A percentile compares a stretch with the other conserved stretches of the same genome.
These are phyloP conservation scores for Triticum aestivum DNA, from an alignment of 176 grass and related monocot genomes.

Conservation along the genomic window IWGSC_CS_RefSeq_v2.1 NC_057802.1:423606958-423607457, in stretches of 20 bases:
- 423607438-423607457: constrained; percentile 30
- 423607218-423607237: constrained; percentile 36
- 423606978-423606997: constrained; percentile 98
- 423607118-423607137: constrained; percentile 51
- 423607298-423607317: constrained; percentile 20
- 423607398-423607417: constrained; percentile 35
- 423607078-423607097: constrained; percentile 14
- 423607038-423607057: constrained; percentile 22
- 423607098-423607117: constrained; percentile 48
- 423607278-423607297: constrained; percentile 35
- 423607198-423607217: constrained; percentile 33
- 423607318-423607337: constrained; percentile 39
- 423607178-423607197: constrained; percentile 22
- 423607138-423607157: constrained; percentile 39
- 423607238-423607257: constrained; percentile 25
- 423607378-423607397: constrained; percentile 44
- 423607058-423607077: constrained; percentile 39
- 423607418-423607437: constrained; percentile 44
- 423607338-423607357: constrained; percentile 49
- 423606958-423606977: constrained; percentile 93
- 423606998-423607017: constrained; percentile 82
- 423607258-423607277: constrained; percentile 41
- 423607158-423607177: constrained; percentile 21
- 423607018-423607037: constrained; percentile 53
- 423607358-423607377: constrained; percentile 43